phyloP scores from a whole-genome alignment of 768 basidiomycete genomes.

The Psilocybe subaeruginosa region DNA sequence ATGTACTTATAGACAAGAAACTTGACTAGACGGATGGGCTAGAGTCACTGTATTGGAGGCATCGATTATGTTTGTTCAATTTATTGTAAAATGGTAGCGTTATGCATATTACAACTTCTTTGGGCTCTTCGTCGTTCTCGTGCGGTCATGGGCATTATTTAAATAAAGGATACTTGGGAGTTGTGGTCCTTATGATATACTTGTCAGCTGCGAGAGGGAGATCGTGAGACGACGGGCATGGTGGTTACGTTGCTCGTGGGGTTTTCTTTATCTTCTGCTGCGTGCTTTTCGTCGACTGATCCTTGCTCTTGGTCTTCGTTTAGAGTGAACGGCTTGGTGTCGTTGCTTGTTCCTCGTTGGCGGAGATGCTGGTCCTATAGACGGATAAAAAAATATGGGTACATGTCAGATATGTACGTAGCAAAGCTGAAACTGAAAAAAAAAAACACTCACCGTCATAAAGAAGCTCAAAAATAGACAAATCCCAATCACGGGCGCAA shows the following conservation, averaged over 20 bases:
- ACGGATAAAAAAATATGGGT: neutral
- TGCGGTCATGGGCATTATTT: neutral
- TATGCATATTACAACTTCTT: no score
- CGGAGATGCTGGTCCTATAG: neutral
- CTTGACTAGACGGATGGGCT: no score
- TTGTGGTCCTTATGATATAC: neutral
- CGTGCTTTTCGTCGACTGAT: neutral
- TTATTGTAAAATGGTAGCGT: no score
- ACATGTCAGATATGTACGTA: no score
- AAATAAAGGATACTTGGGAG: neutral
- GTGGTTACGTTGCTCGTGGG: neutral
- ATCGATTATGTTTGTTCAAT: no score
- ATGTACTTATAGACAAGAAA: no score
- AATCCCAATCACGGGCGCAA: conserved; percentile 3
- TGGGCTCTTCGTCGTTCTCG: neutral
- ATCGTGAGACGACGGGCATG: neutral
- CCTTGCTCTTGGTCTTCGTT: neutral
- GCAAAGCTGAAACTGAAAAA: no score
- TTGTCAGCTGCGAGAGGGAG: neutral
- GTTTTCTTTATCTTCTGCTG: neutral
- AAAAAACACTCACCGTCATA: neutral
- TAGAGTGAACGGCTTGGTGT: neutral
- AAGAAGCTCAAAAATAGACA: conserved; percentile 4
- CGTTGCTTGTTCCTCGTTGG: neutral
- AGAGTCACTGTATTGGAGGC: no score